Percentiles rank a stretch among this genome's conserved stretches.
phyloP scores from a whole-genome alignment of 2,329 filamentous ascomycete genomes.

The Botrytis tulipae region DNA sequence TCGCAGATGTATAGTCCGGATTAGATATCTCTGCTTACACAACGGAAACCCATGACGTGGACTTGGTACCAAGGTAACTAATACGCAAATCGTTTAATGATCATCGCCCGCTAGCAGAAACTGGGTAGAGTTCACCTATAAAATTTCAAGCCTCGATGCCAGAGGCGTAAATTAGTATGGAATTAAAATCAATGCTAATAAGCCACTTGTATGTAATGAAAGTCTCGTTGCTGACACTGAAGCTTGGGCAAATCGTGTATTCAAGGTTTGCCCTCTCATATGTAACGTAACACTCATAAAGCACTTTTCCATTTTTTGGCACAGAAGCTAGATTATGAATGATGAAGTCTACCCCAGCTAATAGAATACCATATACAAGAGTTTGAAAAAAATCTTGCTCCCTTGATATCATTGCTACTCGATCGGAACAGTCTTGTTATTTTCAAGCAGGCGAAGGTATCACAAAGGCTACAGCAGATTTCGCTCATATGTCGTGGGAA shows the following conservation, averaged over 20 bases:
- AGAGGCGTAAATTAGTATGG: neutral
- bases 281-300: neutral
- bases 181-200: neutral
- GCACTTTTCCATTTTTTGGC: rapidly evolving
- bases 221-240: neutral
- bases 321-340: neutral
- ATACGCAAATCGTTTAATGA: neutral
- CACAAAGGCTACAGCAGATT: neutral
- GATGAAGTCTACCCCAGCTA: neutral
- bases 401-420: no score
- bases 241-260: neutral
- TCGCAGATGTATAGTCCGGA: neutral
- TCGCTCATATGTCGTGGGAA: neutral
- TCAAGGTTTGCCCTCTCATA: neutral
- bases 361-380: neutral
- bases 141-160: no score
- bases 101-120: neutral
- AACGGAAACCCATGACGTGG: rapidly evolving
- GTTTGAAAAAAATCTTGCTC: no score
- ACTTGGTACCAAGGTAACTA: neutral
- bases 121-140: neutral
- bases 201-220: neutral
- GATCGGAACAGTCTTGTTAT: neutral
- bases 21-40: neutral
- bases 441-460: neutral